A percentile compares a stretch with the other conserved stretches of the same genome.
phyloP scores from a whole-genome alignment of 352 stramenopile species.

The Phytophthora parvispora region DNA sequence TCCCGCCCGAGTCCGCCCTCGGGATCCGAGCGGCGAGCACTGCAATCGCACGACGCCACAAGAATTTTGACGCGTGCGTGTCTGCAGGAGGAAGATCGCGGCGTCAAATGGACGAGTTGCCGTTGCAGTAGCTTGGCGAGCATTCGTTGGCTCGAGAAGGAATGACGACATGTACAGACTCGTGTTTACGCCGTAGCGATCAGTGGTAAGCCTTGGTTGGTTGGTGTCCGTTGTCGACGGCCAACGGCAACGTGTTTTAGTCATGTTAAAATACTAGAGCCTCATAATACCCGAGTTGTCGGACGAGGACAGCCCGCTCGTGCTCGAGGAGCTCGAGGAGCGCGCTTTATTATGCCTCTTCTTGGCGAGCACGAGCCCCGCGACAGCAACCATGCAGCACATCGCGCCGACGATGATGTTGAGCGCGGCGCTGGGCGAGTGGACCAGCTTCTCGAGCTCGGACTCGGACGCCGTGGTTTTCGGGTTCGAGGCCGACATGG shows the following conservation, averaged over 20 bases:
- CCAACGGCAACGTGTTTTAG: neutral
- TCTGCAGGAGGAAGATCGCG: constrained; percentile 11
- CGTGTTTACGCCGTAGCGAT: neutral
- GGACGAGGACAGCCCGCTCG: constrained; percentile 4
- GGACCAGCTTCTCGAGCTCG: neutral
- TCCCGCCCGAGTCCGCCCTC: constrained; percentile 15
- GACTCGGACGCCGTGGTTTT: constrained; percentile 2
- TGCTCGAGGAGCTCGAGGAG: too few relatives aligned
- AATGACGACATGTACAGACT: too few relatives aligned
- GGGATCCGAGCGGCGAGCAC: neutral
- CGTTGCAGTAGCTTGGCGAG: neutral
- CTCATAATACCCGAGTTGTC: constrained; percentile 26
- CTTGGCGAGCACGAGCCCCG: constrained; percentile 31
- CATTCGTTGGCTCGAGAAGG: neutral
- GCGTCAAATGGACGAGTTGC: neutral
- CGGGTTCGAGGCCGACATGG: constrained; percentile 20
- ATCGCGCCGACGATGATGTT: constrained; percentile 31
- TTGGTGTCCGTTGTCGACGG: neutral
- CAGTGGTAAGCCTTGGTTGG: neutral
- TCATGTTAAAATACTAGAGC: neutral
- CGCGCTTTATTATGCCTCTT: constrained; percentile 28
- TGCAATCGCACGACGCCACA: constrained; percentile 31
- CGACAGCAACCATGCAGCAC: constrained; percentile 37
- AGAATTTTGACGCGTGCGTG: constrained; percentile 31
- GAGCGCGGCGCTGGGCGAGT: constrained; percentile 19